Evolutionary conservation across 1,284 basidiomycete genomes (phyloP).

Genomic region (Laetiporus sulphureus): DNA sequence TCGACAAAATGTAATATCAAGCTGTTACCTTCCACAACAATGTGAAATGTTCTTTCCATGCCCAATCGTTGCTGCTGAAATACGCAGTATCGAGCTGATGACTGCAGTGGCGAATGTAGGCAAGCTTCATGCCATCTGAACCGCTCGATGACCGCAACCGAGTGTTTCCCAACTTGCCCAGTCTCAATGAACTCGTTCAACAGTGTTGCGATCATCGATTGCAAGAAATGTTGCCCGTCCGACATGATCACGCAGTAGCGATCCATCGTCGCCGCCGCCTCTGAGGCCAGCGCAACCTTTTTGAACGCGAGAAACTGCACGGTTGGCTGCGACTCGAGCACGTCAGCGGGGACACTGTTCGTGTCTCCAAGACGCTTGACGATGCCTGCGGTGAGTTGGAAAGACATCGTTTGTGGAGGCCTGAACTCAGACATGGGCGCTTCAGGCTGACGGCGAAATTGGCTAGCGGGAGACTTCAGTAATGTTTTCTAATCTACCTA

Average conservation of each 20-base stretch:
- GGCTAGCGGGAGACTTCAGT: too few species aligned
- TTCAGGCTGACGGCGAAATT: too few species aligned
- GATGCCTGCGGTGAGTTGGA: slow-evolving; percentile 52
- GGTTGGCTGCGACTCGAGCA: slow-evolving; percentile 53
- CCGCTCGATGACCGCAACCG: slow-evolving; percentile 69
- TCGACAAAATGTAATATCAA: too few species aligned
- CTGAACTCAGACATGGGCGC: too few species aligned
- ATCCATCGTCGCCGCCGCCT: slow-evolving; percentile 35
- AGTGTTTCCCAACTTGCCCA: slow-evolving; percentile 65
- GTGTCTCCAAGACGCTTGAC: slow-evolving; percentile 44
- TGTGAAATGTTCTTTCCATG: too few species aligned
- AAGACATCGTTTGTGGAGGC: too few species aligned
- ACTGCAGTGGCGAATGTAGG: too few species aligned
- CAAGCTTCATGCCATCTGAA: too few species aligned
- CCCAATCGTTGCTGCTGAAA: too few species aligned
- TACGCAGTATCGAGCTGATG: too few species aligned
- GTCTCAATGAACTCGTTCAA: slow-evolving; percentile 75
- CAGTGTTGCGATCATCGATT: slow-evolving; percentile 94
- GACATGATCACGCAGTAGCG: slow-evolving; percentile 71
- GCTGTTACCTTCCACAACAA: too few species aligned
- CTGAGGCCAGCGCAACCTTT: slow-evolving; percentile 63
- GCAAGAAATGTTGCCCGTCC: slow-evolving; percentile 79
- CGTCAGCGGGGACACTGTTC: slow-evolving; percentile 41
- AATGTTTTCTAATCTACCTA: too few species aligned
- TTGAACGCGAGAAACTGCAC: slow-evolving; percentile 83